Conservation (phyloP, 352 stramenopile species). For the Pelagophyceae sp. region DNA sequence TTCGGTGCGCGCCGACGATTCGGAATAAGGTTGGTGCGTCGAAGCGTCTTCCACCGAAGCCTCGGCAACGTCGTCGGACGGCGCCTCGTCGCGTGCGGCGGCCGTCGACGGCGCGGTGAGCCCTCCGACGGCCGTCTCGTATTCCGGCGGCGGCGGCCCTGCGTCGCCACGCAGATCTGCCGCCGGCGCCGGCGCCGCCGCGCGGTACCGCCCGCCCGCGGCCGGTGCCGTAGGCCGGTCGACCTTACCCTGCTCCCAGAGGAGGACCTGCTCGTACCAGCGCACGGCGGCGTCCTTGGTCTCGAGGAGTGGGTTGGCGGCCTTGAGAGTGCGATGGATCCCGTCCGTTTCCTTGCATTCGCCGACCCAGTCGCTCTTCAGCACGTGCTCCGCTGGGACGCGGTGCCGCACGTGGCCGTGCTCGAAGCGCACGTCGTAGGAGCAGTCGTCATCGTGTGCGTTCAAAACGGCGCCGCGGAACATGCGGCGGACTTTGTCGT, state of each 20-base stretch:
- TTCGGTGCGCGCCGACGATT: no score
- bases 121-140: no score
- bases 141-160: no score
- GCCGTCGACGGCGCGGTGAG: no score
- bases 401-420: conserved; percentile 1
- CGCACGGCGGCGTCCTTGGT: background rate
- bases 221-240: background rate
- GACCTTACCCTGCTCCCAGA: background rate
- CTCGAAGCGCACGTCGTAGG: conserved; percentile 19
- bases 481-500: background rate
- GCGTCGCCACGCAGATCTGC: no score
- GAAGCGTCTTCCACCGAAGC: no score
- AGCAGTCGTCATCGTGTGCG: conserved; percentile 3
- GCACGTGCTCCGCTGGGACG: background rate
- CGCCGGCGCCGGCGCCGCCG: no score
- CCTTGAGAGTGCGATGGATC: conserved; percentile 4
- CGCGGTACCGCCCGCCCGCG: background rate
- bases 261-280: conserved; percentile 13
- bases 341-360: background rate
- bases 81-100: no score
- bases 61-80: no score
- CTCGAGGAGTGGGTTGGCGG: background rate
- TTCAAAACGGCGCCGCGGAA: background rate
- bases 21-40: no score
- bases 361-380: background rate